Conservation (phyloP, 345 rosid genomes). For the Dimocarpus longan region DNA sequence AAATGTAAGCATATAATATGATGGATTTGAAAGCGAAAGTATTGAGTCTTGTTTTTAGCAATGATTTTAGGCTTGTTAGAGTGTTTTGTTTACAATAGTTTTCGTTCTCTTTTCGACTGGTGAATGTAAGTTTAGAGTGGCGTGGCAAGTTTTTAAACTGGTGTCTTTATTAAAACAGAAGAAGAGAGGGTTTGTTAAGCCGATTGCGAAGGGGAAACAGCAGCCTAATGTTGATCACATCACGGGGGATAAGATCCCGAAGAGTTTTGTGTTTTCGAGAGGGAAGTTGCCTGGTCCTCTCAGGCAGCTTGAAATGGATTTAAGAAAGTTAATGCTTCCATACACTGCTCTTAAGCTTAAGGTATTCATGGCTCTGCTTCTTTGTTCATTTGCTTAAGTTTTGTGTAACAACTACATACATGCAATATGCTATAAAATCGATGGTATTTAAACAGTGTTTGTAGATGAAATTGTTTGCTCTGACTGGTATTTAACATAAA, state of each 20-base stretch:
- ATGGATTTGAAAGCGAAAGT: neutral
- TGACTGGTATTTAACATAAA: neutral
- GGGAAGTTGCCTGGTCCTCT: constrained; percentile 84
- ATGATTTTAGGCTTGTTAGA: neutral
- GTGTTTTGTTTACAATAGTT: neutral
- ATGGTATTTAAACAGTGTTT: neutral
- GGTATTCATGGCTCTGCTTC: constrained; percentile 33
- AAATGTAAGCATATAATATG: constrained; percentile 35
- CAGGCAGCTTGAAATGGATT: constrained; percentile 80
- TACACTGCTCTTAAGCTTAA: constrained; percentile 88
- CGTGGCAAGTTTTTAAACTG: neutral
- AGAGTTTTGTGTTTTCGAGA: constrained; percentile 86
- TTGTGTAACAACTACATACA: neutral
- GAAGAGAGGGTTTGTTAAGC: constrained; percentile 62
- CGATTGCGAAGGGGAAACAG: constrained; percentile 55
- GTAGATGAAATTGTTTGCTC: neutral
- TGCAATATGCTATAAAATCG: neutral
- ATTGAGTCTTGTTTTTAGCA: neutral
- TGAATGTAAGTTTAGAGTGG: neutral
- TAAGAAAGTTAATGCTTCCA: constrained; percentile 95
- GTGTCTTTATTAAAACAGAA: constrained; percentile 42
- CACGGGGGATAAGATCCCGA: constrained; percentile 86
- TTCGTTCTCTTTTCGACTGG: neutral
- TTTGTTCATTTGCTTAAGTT: neutral
- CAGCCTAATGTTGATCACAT: constrained; percentile 61